Conservation (phyloP, 441 rosid species). For the Geranium incanum region DNA sequence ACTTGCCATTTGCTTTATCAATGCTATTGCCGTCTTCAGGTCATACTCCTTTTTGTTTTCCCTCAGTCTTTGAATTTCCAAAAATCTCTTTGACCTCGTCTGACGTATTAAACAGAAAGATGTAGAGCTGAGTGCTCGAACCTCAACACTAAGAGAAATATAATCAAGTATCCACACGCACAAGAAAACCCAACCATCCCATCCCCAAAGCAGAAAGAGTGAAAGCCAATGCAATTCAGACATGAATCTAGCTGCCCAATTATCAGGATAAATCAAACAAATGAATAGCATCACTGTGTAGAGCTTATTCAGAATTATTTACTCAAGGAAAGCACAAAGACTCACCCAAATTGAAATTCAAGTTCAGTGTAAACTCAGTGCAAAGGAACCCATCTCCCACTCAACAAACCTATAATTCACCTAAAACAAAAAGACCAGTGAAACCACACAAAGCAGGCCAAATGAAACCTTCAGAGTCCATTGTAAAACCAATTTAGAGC, state of each 20-base stretch:
- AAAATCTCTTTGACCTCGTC: constrained; percentile 95
- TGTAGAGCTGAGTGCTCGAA: constrained; percentile 18
- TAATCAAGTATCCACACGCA: neutral
- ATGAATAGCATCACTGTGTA: neutral
- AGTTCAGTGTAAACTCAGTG: neutral
- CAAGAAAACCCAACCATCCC: no score
- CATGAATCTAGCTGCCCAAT: neutral
- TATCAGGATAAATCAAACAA: neutral
- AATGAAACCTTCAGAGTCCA: neutral
- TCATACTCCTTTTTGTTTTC: constrained; percentile 81
- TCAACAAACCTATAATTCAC: neutral
- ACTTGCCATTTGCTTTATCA: constrained; percentile 67
- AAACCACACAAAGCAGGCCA: neutral
- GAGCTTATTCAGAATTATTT: neutral
- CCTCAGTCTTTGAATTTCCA: constrained; percentile 94
- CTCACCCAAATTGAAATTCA: neutral
- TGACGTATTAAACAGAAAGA: constrained; percentile 36
- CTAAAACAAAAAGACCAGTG: neutral
- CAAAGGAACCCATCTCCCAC: neutral
- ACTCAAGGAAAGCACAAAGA: neutral
- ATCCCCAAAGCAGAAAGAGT: no score
- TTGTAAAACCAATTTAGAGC: neutral
- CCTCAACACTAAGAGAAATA: constrained; percentile 7
- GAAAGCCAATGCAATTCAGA: neutral
- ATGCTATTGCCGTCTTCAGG: constrained; percentile 60